phyloP scores from a whole-genome alignment of 768 basidiomycete species.

The Phanerodontia chrysosporium region DNA sequence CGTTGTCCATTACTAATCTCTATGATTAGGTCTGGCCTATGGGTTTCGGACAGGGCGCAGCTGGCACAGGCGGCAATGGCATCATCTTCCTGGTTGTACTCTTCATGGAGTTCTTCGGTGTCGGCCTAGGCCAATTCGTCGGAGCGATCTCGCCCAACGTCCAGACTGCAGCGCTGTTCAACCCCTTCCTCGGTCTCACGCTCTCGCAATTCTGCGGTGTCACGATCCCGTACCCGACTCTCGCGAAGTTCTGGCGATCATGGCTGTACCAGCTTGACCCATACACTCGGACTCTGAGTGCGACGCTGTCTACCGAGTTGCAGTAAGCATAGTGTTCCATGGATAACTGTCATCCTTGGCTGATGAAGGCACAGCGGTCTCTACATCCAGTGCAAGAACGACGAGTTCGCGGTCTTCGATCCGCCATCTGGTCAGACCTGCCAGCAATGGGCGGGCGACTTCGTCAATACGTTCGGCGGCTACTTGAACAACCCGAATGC shows the following conservation, averaged over 20 bases:
- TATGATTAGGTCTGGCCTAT: conserved; percentile 47
- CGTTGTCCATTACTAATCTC: conserved; percentile 15
- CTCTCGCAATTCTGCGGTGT: conserved; percentile 79
- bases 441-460: conserved; percentile 61
- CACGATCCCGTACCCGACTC: conserved; percentile 62
- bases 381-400: conserved; percentile 53
- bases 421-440: conserved; percentile 79
- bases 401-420: conserved; percentile 69
- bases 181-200: conserved; percentile 66
- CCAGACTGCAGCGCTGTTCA: conserved; percentile 73
- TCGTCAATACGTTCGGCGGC: conserved; percentile 59
- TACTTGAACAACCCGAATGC: conserved; percentile 69
- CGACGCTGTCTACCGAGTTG: conserved; percentile 76
- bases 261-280: conserved; percentile 77
- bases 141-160: conserved; percentile 75
- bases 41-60: conserved; percentile 58
- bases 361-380: conserved; percentile 45
- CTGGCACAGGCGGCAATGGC: conserved; percentile 59
- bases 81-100: conserved; percentile 69
- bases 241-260: conserved; percentile 66
- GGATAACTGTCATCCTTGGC: too few species aligned
- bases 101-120: conserved; percentile 64
- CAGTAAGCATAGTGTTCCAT: conserved; percentile 36
- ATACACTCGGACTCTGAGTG: conserved; percentile 64
- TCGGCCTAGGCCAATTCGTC: conserved; percentile 70